Base-by-base conservation (phyloP, 371 early-diverging fungal species). In the Circinella umbellata region DNA sequence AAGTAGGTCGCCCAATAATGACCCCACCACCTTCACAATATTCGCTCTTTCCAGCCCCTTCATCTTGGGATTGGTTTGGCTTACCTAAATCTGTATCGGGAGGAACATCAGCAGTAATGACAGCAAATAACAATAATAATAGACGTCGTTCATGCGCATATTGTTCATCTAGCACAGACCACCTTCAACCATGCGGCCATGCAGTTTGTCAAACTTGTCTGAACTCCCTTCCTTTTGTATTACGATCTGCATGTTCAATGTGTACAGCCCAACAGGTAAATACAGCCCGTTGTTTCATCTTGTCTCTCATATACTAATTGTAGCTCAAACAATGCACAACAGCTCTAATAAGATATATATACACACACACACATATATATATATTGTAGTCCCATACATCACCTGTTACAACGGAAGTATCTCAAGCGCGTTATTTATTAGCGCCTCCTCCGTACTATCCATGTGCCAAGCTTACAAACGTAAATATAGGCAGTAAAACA, bases 381-480 rank as follows among this genome's bases (percentile, higher is more conserved):
- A 27, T 27, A 27, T 57, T n/a, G 0, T 46, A 37, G 62, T 39
- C 46, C 4, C 62, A 61, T 20, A 38, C 62, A 5, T 17, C 62
- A 61, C 3, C 62, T 39, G 34, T 46, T 37, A 9, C 11, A 11
- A 2, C n/a, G 39, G 20, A 46, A 7, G 57, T 13, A 57, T 9
- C 57, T 17, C 57, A 11, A 57, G 14, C 54, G 14, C 51, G 37
- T 35, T 63, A 69, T 53, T 51, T 63, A 37, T 53, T 54, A 46
- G 34, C 48, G 42, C 67, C 71, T 54, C 49, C 69, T 51, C 64
- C 70, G 51, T 64, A 65, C 36, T 78, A 76, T 64, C 76, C 83
- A 37, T 82, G 83, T 66, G 77, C 70, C 42, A 82, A 82, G 68
- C 36, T 82, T 53, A 73, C 79, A 17, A 82, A 82, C 71, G 83